A percentile compares a stretch with the other conserved stretches of the same genome.
These are phyloP conservation scores for Colletotrichum lupini DNA, from an alignment of 2,329 filamentous ascomycete genomes.

Conservation along the genomic window DNA sequence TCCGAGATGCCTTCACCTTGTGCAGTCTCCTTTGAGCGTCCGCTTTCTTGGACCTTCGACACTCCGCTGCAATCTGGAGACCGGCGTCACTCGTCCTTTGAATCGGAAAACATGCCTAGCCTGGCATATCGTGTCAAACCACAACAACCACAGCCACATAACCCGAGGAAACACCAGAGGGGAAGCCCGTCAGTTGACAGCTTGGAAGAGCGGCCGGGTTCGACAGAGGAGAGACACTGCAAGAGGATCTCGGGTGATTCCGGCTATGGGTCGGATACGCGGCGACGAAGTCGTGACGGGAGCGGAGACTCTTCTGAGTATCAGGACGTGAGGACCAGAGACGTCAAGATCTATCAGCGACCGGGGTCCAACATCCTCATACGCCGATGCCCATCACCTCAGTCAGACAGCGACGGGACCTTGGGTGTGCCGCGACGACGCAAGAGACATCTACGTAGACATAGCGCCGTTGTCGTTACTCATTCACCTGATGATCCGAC, in stretches of 20 bases:
- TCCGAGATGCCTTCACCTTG: neutral
- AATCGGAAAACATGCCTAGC: neutral
- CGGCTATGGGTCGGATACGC: conserved; percentile 16
- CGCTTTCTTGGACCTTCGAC: neutral
- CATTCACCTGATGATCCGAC: neutral
- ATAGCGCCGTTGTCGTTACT: neutral
- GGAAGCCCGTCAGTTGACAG: conserved; percentile 5
- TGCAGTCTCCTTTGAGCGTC: neutral
- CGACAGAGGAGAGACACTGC: neutral
- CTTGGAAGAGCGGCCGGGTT: neutral
- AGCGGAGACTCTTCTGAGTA: neutral
- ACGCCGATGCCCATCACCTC: neutral
- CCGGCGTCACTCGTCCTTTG: neutral
- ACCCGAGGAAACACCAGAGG: conserved; percentile 10
- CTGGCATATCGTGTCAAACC: conserved; percentile 11
- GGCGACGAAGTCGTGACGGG: neutral
- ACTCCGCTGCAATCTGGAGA: neutral
- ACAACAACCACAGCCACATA: neutral
- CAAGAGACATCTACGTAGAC: neutral
- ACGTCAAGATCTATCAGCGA: neutral
- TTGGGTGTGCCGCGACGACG: neutral
- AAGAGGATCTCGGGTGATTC: conserved; percentile 23
- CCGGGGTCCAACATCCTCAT: neutral
- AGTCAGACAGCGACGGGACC: neutral
- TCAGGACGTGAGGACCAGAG: too few species aligned